phyloP scores from a whole-genome alignment of 257 asterid species.

The Knoxia roxburghii region DNA sequence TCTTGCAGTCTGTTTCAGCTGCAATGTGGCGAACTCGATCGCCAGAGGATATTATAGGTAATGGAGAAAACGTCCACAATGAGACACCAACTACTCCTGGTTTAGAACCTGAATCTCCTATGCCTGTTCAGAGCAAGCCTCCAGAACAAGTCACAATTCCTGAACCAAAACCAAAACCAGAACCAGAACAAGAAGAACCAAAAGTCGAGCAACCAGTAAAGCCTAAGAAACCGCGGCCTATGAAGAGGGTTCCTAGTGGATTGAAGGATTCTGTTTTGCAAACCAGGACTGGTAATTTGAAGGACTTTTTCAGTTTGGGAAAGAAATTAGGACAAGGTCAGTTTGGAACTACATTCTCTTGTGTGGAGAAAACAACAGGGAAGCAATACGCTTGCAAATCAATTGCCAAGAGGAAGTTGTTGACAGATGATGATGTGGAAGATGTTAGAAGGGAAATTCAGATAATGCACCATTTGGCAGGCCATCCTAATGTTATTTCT shows the following conservation, averaged over 20 bases:
- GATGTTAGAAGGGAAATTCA: slow-evolving; percentile 96
- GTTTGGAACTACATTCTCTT: slow-evolving; percentile 77
- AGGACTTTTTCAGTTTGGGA: slow-evolving; percentile 64
- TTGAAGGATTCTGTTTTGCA: slow-evolving; percentile 74
- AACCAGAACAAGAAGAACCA: background rate
- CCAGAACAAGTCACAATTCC: slow-evolving; percentile 72
- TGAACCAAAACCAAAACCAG: slow-evolving; percentile 20
- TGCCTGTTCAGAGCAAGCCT: slow-evolving; percentile 64
- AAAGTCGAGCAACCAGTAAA: slow-evolving; percentile 29
- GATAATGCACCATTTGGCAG: slow-evolving; percentile 95
- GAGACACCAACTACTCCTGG: slow-evolving; percentile 30
- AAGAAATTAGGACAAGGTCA: slow-evolving; percentile 97
- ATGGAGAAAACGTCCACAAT: slow-evolving; percentile 39
- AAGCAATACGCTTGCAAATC: slow-evolving; percentile 88
- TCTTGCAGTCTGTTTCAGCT: slow-evolving; percentile 80
- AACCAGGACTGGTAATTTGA: slow-evolving; percentile 69
- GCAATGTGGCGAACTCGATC: slow-evolving; percentile 82
- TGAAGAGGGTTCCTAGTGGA: slow-evolving; percentile 82
- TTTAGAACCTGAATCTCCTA: slow-evolving; percentile 39
- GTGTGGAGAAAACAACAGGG: slow-evolving; percentile 64
- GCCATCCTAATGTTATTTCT: slow-evolving; percentile 85
- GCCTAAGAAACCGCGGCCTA: slow-evolving; percentile 40
- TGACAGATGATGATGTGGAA: slow-evolving; percentile 87
- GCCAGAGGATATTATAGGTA: slow-evolving; percentile 39
- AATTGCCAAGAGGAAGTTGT: slow-evolving; percentile 83